Conservation (phyloP, 306 rosid species). For the Comarum palustre region DNA sequence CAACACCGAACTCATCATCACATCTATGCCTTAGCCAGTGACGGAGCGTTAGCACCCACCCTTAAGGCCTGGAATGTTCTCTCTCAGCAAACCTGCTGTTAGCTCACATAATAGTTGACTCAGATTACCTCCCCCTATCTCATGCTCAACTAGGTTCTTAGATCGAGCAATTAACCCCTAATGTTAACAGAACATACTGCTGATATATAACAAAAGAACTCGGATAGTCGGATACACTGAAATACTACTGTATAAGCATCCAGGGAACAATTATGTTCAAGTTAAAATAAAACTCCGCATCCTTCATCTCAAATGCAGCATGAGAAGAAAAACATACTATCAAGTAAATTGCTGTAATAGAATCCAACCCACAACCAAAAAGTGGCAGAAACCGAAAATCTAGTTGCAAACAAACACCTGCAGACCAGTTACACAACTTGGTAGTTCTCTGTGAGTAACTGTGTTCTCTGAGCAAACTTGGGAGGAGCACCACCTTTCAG, state of each 20-base stretch:
- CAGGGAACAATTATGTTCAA: background rate
- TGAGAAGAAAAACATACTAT: background rate
- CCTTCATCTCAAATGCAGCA: background rate
- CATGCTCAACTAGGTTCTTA: too few relatives aligned
- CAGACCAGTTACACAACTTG: slow-evolving; percentile 59
- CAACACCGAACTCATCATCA: too few relatives aligned
- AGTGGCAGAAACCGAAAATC: background rate
- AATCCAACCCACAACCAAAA: slow-evolving; percentile 2
- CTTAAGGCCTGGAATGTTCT: too few relatives aligned
- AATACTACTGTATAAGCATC: background rate
- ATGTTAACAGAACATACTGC: background rate
- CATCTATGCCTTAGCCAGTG: too few relatives aligned
- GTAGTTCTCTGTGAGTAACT: slow-evolving; percentile 77
- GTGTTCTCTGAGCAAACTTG: slow-evolving; percentile 79
- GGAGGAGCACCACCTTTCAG: slow-evolving; percentile 75
- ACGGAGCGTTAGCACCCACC: too few relatives aligned
- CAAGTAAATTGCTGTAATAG: background rate
- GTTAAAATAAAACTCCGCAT: background rate
- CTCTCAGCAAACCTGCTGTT: too few relatives aligned
- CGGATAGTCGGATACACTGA: background rate
- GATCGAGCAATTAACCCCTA: too few relatives aligned
- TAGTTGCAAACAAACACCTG: background rate
- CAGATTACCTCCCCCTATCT: too few relatives aligned
- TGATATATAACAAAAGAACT: background rate
- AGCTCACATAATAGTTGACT: too few relatives aligned